phyloP scores from a whole-genome alignment of 148 eudicot genomes.

The Arctostaphylos glauca region DNA sequence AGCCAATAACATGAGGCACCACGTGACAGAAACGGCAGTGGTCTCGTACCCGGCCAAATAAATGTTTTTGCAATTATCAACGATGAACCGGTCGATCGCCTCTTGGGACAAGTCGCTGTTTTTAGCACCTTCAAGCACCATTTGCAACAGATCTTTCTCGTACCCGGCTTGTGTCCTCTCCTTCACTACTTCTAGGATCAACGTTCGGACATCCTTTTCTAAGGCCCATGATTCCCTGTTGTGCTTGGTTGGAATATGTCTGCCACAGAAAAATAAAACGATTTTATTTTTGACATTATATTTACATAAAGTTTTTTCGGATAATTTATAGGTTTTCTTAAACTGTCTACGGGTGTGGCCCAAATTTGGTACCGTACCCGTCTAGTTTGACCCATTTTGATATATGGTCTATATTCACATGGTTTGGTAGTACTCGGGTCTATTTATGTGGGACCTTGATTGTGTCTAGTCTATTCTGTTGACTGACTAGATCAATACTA shows the following conservation, averaged over 20 bases:
- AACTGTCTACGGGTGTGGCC: too few species aligned
- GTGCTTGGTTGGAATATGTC: neutral
- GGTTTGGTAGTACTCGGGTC: too few species aligned
- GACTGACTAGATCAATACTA: too few species aligned
- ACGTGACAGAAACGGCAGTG: slow-evolving; percentile 4
- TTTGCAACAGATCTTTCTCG: slow-evolving; percentile 13
- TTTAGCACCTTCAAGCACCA: slow-evolving; percentile 16
- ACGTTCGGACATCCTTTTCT: slow-evolving; percentile 13
- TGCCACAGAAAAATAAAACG: neutral
- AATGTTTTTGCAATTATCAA: slow-evolving; percentile 15
- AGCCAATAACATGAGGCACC: slow-evolving; percentile 23
- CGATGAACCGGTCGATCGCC: slow-evolving; percentile 13
- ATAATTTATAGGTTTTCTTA: too few species aligned
- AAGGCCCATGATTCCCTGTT: slow-evolving; percentile 16
- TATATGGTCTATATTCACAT: too few species aligned
- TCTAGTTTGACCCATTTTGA: too few species aligned
- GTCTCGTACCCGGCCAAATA: slow-evolving; percentile 15
- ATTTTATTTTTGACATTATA: neutral
- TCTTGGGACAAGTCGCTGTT: slow-evolving; percentile 5
- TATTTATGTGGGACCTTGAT: too few species aligned
- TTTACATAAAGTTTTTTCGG: too few species aligned
- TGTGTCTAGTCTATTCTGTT: too few species aligned
- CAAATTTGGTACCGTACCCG: too few species aligned
- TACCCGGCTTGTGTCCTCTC: slow-evolving; percentile 4
- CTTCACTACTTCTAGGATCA: slow-evolving; percentile 14